Base-by-base conservation (phyloP, 1,139 yeast species). In the Pichia sp. region DNA sequence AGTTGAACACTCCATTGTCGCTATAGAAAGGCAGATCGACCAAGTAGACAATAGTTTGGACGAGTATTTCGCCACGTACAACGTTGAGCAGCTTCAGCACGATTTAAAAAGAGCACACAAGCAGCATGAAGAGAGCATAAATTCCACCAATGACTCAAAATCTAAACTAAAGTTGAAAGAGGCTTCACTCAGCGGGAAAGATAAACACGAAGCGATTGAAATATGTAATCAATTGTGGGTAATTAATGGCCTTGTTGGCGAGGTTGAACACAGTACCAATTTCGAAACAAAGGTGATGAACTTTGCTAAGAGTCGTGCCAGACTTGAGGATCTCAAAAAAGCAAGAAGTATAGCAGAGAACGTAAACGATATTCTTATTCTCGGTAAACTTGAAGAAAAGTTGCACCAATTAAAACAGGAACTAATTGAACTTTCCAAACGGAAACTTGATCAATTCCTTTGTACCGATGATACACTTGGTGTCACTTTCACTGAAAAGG, bases 321-420 rank as follows among this genome's bases (percentile, higher is more conserved):
- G 47, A 27, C 8, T 39, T 3, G 22, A 13, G 6, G 52, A 50
- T 15, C 31, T 51, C 8, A 30, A 38, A 18, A 34, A 25, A 8
- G 26, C 21, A 2, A 19, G 33, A 14, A 23, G 23, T 5, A 9
- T 14, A 10, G 21, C 5, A 4, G 16, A 27, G 2, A 11, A 33
- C 1, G n/a, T 72, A 16, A 13, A 21, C 4, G 22, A 26, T 6
- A 23, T 39, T 67, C 79, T 77, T 63, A 65, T 74, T 31, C 72
- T 72, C 40, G 80, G 69, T 28, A 95, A 86, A 48, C 78, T 88
- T 48, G 88, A 82, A 51, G 63, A 67, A 37, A 74, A 81, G 61
- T 70, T 86, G 55, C 60, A 64, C 40, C 63, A 67, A 52, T 74
- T 83, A 51, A 94, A 86, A n/a, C 32, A 27, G 10, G 33, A 32